Evolutionary conservation across 306 rosid genomes (phyloP).

Genomic region (Echinosophora koreensis): DNA sequence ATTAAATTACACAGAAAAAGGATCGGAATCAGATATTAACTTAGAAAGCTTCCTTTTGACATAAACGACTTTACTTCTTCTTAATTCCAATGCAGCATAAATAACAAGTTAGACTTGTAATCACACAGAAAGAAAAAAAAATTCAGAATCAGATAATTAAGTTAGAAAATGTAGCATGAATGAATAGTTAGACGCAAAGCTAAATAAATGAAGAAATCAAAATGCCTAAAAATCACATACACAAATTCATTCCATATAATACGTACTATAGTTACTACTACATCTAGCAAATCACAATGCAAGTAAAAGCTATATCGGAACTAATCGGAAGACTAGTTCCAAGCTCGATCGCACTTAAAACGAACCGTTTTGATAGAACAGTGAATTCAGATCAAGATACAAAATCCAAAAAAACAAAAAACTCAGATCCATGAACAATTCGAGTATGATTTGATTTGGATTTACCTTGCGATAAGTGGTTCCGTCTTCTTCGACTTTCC

Average conservation of each 20-base stretch:
- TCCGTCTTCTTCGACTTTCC: slow-evolving; percentile 92
- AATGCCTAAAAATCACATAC: neutral
- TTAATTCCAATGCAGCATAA: no score
- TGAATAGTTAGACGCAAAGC: neutral
- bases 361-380: slow-evolving; percentile 5
- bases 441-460: neutral
- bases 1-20: neutral
- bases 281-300: slow-evolving; percentile 14
- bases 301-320: neutral
- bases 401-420: neutral
- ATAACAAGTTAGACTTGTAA: no score
- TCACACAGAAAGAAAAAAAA: neutral
- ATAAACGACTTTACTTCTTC: no score
- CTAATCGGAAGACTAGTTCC: neutral
- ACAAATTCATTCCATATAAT: neutral
- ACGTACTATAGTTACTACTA: neutral
- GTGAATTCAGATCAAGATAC: slow-evolving; percentile 7
- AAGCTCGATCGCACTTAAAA: slow-evolving; percentile 27
- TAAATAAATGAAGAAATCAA: neutral
- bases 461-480: slow-evolving; percentile 86
- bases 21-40: neutral
- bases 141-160: neutral
- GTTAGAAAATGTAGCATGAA: neutral
- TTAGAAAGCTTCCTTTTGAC: no score
- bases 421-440: slow-evolving; percentile 14